Base-by-base conservation (phyloP, 1,284 basidiomycete genomes). In the Ceratobasidium sp. region DNA sequence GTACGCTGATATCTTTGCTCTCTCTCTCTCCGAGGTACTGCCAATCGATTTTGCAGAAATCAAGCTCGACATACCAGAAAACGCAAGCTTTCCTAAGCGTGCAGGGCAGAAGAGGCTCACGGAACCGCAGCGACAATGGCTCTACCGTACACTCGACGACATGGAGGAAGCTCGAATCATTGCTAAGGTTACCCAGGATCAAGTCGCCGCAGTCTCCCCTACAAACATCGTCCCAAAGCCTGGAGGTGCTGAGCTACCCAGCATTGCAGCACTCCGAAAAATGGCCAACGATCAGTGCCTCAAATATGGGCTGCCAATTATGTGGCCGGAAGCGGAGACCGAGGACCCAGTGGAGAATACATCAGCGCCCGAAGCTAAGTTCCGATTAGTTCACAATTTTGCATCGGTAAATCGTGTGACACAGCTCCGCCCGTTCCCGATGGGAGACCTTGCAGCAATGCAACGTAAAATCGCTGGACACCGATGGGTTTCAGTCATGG, bases 331-430 rank as follows among this genome's bases (percentile, higher is more conserved):
- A 15, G 29, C 35, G 0, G 57, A 60, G 2, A 45, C 2, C 2
- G n/a, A 22, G 12, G 22, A 3, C 2, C 27, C 57, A 3, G 42
- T 34, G 27, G 10, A 31, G 7, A 17, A 15, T n/a, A n/a, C n/a
- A 31, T 3, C 53, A 25, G 25, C 68, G 12, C 50, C 38, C 5
- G 40, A 68, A 20, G 45, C 57, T 13, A 79, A 79, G 60, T 81
- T 77, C 77, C 55, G 78, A 0, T 68, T 81, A 1, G 80, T 78
- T 60, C 79, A 80, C 58, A 76, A 77, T 42, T 81, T 77, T 56
- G 73, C 70, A 0, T 74, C 76, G 17, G 50, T 81, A 34, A 82
- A 82, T 73, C 74, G 75, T 22, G 72, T 77, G 1, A 81, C 79
- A 0, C 53, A 78, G 35, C 73, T 81, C 0, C 73, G 76, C 6